phyloP scores from a whole-genome alignment of 805 yeast species.

The Myxozyma geophila region DNA sequence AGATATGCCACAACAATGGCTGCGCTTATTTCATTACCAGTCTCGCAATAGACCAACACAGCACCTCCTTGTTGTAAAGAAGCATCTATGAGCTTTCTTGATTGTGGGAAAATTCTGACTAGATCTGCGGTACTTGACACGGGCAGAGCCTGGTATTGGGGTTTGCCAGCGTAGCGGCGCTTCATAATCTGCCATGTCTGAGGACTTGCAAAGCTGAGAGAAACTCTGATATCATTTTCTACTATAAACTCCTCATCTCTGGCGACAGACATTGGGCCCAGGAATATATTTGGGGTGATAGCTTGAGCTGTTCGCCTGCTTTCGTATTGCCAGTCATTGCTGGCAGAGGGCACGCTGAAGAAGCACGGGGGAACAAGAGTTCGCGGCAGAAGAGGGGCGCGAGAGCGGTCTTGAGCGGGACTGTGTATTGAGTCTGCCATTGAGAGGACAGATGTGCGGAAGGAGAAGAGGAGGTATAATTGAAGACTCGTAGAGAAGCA shows the following conservation, averaged over 20 bases:
- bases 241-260: conserved; percentile 48
- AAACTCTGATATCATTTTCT: conserved; percentile 46
- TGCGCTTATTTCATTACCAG: conserved; percentile 45
- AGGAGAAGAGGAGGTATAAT: too few species aligned
- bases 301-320: conserved; percentile 50
- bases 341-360: conserved; percentile 38
- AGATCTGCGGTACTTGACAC: conserved; percentile 14
- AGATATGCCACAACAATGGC: conserved; percentile 43
- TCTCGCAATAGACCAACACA: conserved; percentile 43
- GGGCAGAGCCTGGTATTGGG: conserved; percentile 15
- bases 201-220: conserved; percentile 24
- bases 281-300: conserved; percentile 49
- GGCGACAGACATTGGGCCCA: conserved; percentile 55
- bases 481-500: too few species aligned
- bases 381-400: conserved; percentile 28
- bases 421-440: conserved; percentile 6
- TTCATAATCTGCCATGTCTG: conserved; percentile 24
- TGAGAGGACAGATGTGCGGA: neutral
- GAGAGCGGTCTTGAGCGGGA: conserved; percentile 25
- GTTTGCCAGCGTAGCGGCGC: conserved; percentile 3
- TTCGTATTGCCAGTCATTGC: conserved; percentile 43
- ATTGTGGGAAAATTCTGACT: conserved; percentile 23
- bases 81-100: conserved; percentile 22
- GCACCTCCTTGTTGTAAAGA: conserved; percentile 15
- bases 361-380: conserved; percentile 42